A percentile compares a stretch with the other conserved stretches of the same genome.
These are phyloP conservation scores for Suhomyces kunorum DNA, from an alignment of 1,139 yeast species.

Conservation along the genomic window DNA sequence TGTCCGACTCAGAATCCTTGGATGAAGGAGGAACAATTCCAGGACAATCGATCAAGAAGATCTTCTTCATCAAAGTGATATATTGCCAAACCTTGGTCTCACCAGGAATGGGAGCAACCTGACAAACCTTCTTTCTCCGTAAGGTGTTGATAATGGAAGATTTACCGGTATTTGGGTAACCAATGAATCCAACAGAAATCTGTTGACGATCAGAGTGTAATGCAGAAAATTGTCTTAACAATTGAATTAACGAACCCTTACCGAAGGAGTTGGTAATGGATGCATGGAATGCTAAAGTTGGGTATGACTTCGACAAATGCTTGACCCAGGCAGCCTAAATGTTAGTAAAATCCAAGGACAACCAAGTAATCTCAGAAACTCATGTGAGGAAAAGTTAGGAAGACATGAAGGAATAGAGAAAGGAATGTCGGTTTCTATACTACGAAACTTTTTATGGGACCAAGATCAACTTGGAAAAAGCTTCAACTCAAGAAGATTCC, in stretches of 20 bases:
- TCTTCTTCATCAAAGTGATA: conserved; percentile 93
- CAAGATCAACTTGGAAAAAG: conserved; percentile 28
- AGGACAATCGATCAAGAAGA: conserved; percentile 95
- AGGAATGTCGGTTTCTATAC: conserved; percentile 67
- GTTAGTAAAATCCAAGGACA: conserved; percentile 44
- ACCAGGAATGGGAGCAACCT: conserved; percentile 98
- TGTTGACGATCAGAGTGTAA: conserved; percentile 93
- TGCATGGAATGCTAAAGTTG: conserved; percentile 97
- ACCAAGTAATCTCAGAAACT: conserved; percentile 1
- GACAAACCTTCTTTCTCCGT: conserved; percentile 92
- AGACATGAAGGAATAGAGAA: conserved; percentile 7
- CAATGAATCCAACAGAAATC: conserved; percentile 94
- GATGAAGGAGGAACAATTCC: conserved; percentile 97
- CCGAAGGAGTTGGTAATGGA: conserved; percentile 97
- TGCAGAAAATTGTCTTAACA: conserved; percentile 87
- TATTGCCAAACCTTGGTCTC: conserved; percentile 99
- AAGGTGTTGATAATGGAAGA: conserved; percentile 93
- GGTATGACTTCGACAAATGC: conserved; percentile 85
- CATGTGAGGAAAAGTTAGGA: conserved; percentile 4
- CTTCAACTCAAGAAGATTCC: conserved; percentile 70
- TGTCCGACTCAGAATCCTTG: conserved; percentile 90
- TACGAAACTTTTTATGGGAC: conserved; percentile 54
- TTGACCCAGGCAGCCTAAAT: conserved; percentile 98
- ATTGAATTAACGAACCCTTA: conserved; percentile 92
- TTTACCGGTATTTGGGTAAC: conserved; percentile 97